These are phyloP conservation scores for Triticum turgidum DNA, from an alignment of 176 grass and related monocot species.

Conservation along the genomic window DNA sequence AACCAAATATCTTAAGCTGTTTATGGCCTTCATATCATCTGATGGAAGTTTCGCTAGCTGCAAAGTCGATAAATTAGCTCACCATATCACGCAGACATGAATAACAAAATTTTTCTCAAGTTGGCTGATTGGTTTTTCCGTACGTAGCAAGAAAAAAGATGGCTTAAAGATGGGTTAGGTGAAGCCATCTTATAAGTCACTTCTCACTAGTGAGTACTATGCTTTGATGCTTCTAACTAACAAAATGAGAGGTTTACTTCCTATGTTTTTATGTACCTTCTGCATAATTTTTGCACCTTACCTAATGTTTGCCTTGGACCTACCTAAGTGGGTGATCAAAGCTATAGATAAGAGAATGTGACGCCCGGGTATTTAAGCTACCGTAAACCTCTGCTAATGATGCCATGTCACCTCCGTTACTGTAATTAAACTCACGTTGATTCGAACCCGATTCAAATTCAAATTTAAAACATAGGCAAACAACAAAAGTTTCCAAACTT, in stretches of 20 bases:
- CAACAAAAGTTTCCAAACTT: too few relatives aligned
- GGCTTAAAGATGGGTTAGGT: not conserved
- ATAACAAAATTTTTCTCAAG: not conserved
- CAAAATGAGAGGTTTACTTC: not conserved
- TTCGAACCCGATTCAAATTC: too few relatives aligned
- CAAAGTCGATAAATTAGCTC: slow-evolving; percentile 9
- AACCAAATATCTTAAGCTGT: slow-evolving; percentile 71
- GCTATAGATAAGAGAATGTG: not conserved
- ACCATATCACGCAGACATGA: slow-evolving; percentile 7
- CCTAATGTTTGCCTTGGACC: not conserved
- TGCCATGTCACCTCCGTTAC: too few relatives aligned
- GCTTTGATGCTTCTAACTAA: slow-evolving; percentile 12
- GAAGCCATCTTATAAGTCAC: not conserved
- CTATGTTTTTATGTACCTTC: not conserved
- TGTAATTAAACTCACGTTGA: too few relatives aligned
- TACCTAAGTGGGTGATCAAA: not conserved
- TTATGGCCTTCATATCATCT: slow-evolving; percentile 73
- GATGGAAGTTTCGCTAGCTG: slow-evolving; percentile 88
- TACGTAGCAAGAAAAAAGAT: not conserved
- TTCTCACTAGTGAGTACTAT: not conserved
- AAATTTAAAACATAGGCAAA: too few relatives aligned
- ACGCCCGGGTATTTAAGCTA: too few relatives aligned
- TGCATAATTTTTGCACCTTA: not conserved
- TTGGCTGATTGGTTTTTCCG: not conserved
- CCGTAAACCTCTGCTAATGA: too few relatives aligned